Conservation (phyloP, 2,329 filamentous ascomycete genomes). For the Capronia coronata region DNA sequence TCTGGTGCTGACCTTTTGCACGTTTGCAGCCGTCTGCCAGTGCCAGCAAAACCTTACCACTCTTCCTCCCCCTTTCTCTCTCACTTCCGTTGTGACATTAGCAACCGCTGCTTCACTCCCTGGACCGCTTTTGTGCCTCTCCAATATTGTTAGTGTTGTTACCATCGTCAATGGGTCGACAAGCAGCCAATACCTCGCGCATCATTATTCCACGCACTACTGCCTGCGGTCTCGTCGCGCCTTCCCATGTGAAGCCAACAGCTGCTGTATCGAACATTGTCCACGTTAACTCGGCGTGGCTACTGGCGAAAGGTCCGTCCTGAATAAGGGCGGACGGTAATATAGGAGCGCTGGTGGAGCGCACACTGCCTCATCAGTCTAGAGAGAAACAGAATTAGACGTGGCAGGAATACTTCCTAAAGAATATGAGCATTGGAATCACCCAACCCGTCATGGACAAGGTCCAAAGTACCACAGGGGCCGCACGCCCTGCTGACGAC, state of each 20-base stretch:
- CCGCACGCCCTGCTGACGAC: not conserved
- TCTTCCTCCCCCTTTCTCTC: not conserved
- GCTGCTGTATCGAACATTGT: conserved; percentile 5
- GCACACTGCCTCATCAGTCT: conserved; percentile 3
- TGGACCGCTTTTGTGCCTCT: not conserved
- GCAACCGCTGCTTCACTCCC: not conserved
- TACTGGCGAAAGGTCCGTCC: conserved; percentile 47
- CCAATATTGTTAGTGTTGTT: conserved; percentile 3
- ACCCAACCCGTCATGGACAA: conserved; percentile 21
- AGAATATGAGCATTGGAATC: conserved; percentile 18
- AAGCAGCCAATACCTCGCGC: conserved; percentile 14
- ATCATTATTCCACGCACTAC: conserved; percentile 5
- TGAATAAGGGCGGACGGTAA: conserved; percentile 48
- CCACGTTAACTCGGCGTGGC: conserved; percentile 35
- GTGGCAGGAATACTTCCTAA: not conserved
- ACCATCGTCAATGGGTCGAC: conserved; percentile 28
- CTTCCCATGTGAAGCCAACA: conserved; percentile 18
- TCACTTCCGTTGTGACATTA: not conserved
- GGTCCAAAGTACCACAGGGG: conserved; percentile 1
- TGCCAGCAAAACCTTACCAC: not conserved
- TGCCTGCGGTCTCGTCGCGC: conserved; percentile 8
- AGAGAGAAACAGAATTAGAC: not conserved
- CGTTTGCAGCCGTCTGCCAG: not conserved
- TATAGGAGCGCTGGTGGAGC: conserved; percentile 20
- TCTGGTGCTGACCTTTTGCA: not conserved